Evolutionary conservation across 2,329 filamentous ascomycete species (phyloP).

Genomic region (Achaetomium macrosporum): DNA sequence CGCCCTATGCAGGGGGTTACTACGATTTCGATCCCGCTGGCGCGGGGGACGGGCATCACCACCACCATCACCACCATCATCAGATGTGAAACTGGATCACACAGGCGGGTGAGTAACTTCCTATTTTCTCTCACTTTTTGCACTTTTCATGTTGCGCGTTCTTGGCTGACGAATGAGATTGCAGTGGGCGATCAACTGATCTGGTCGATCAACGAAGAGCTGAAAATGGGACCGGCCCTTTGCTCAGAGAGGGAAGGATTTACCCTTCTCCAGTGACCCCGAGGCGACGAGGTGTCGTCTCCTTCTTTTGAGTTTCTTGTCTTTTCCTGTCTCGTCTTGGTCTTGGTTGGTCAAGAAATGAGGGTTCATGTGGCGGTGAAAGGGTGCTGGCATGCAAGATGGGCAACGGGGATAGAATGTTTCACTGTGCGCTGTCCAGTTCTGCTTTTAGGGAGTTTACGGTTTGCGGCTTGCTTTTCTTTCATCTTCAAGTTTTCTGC

Average conservation of each 20-base stretch:
- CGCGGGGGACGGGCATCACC: constrained; percentile 1
- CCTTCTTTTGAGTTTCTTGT: neutral
- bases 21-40: constrained; percentile 10
- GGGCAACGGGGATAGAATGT: neutral
- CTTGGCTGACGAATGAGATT: constrained; percentile 8
- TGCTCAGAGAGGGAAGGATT: constrained; percentile 13
- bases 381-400: neutral
- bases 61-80: neutral
- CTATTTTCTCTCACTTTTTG: neutral
- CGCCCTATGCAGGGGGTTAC: constrained; percentile 9
- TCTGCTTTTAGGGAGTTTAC: neutral
- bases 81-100: neutral
- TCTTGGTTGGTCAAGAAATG: constrained; percentile 13
- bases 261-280: neutral
- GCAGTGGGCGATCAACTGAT: neutral
- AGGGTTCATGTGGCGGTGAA: constrained; percentile 5
- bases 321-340: constrained; percentile 1
- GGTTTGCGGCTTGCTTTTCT: neutral
- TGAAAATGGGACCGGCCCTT: neutral
- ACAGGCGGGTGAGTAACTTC: neutral
- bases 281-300: too few species aligned
- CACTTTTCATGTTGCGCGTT: neutral
- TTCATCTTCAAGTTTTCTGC: constrained; percentile 6
- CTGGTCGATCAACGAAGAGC: neutral
- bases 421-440: neutral